Percentiles rank a stretch among this genome's conserved stretches.
phyloP scores from a whole-genome alignment of 192 early-diverging fungal genomes.

The Mortierella alpina region DNA sequence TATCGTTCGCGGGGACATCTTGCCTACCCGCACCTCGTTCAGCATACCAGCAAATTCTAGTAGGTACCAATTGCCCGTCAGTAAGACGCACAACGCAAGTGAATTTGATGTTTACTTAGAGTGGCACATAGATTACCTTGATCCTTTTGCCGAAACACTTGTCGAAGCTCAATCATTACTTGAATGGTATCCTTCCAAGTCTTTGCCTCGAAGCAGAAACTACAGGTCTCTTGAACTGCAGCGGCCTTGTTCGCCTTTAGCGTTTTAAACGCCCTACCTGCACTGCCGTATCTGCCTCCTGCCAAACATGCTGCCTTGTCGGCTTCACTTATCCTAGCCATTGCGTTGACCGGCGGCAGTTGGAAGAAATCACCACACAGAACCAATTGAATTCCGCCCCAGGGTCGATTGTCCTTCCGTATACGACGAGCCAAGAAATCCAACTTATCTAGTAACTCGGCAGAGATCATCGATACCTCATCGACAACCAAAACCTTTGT shows the following conservation, averaged over 20 bases:
- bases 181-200: slow-evolving; percentile 65
- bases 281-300: no score
- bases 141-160: slow-evolving; percentile 89
- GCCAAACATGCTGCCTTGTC: no score
- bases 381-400: slow-evolving; percentile 80
- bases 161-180: slow-evolving; percentile 70
- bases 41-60: slow-evolving; percentile 78
- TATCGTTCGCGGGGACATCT: slow-evolving; percentile 61
- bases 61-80: neutral
- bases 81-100: neutral
- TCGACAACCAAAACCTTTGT: slow-evolving; percentile 78
- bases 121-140: slow-evolving; percentile 24
- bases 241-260: no score
- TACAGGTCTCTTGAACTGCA: neutral
- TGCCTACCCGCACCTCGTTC: slow-evolving; percentile 86
- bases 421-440: slow-evolving; percentile 70
- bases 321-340: no score
- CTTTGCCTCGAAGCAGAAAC: slow-evolving; percentile 73
- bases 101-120: neutral
- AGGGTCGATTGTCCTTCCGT: slow-evolving; percentile 53
- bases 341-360: slow-evolving; percentile 71
- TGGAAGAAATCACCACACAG: slow-evolving; percentile 86
- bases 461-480: slow-evolving; percentile 86
- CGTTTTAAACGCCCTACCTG: no score
- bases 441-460: slow-evolving; percentile 74